These are phyloP conservation scores for Smallanthus sonchifolius DNA, from an alignment of 129 eudicot genomes.

Conservation along the genomic window DNA sequence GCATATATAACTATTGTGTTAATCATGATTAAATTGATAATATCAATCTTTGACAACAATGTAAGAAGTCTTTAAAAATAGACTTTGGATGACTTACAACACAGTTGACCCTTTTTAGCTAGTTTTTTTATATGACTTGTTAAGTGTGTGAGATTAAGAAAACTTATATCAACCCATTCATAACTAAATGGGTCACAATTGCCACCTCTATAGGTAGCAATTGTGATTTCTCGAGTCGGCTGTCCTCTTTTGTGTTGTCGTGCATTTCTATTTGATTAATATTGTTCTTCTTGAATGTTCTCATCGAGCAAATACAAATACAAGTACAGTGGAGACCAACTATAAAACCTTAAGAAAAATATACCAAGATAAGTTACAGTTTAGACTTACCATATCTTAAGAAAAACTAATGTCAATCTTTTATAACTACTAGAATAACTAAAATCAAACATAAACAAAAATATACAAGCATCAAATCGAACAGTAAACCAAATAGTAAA, in stretches of 20 bases:
- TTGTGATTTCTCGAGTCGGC: background rate
- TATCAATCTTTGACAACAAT: background rate
- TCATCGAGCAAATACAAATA: background rate
- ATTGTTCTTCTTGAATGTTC: background rate
- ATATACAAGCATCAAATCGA: slow-evolving; percentile 4
- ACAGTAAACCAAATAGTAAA: background rate
- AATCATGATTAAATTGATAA: background rate
- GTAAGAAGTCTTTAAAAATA: background rate
- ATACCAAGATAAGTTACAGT: background rate
- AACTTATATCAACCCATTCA: background rate
- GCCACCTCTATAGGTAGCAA: background rate
- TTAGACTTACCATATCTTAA: background rate
- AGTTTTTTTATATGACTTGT: background rate
- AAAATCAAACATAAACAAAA: background rate
- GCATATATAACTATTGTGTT: background rate
- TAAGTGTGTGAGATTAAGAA: background rate
- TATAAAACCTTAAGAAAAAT: background rate
- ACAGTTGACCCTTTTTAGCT: background rate
- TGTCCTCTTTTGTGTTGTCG: background rate
- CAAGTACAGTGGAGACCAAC: background rate
- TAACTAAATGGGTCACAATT: background rate
- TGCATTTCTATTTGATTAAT: background rate
- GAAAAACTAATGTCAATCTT: background rate
- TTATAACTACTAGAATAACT: background rate
- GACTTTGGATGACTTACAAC: background rate